A percentile compares a stretch with the other conserved stretches of the same genome.
These are phyloP conservation scores for Porphyridium purpureum DNA, from an alignment of 23 red algal species.

Conservation along the genomic window DNA sequence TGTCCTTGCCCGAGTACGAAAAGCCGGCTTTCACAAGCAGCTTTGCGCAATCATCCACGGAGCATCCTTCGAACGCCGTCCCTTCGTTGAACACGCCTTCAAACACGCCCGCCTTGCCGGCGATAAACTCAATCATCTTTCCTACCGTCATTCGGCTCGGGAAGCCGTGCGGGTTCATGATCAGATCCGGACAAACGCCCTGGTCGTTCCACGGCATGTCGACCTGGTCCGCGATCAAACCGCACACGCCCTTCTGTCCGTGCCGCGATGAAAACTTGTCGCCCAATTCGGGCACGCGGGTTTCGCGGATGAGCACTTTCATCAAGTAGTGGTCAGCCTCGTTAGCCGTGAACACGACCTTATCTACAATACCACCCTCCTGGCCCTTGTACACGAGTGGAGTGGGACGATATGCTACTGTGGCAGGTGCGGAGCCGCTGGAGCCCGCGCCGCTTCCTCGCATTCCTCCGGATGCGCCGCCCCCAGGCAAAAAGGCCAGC, in stretches of 20 bases:
- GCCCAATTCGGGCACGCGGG: constrained; percentile 62
- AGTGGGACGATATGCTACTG: constrained; percentile 4
- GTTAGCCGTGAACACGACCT: constrained; percentile 54
- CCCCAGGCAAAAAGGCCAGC: not conserved
- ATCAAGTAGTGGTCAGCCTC: constrained; percentile 43
- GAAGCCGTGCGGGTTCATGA: constrained; percentile 98
- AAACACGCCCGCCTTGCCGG: constrained; percentile 69
- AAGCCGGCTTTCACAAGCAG: constrained; percentile 45
- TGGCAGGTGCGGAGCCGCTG: too few relatives aligned
- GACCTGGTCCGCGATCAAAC: constrained; percentile 53
- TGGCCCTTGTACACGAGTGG: constrained; percentile 37
- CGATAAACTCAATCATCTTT: constrained; percentile 93
- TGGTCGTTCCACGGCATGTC: constrained; percentile 87
- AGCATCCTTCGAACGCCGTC: constrained; percentile 76
- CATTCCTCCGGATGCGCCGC: not conserved
- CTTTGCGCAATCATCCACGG: constrained; percentile 38
- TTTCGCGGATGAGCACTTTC: constrained; percentile 83
- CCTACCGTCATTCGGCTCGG: constrained; percentile 91
- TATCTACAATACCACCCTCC: constrained; percentile 25
- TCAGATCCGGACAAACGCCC: constrained; percentile 86
- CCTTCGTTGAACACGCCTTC: constrained; percentile 61
- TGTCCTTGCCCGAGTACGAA: constrained; percentile 82
- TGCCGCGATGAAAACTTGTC: constrained; percentile 98
- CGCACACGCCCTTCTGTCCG: constrained; percentile 93
- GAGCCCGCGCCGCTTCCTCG: too few relatives aligned